Conservation (phyloP, 345 rosid species). For the Lepidium aucheri region DNA sequence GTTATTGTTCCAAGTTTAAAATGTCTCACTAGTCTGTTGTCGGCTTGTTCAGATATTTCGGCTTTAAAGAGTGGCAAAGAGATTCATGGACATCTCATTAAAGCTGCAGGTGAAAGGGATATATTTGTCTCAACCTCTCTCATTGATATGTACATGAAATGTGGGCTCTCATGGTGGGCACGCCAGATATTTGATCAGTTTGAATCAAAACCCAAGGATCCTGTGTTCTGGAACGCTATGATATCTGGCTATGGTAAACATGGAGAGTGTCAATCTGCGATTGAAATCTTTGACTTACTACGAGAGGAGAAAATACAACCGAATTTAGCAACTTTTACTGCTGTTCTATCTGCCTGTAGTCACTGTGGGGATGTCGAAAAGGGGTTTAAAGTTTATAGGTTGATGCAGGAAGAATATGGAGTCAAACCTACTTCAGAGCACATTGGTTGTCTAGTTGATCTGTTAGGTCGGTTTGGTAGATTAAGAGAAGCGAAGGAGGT, state of each 20-base stretch:
- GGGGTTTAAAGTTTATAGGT: slow-evolving; percentile 35
- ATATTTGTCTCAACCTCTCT: slow-evolving; percentile 44
- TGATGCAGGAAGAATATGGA: slow-evolving; percentile 33
- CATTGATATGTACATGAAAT: slow-evolving; percentile 57
- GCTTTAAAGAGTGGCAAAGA: slow-evolving; percentile 46
- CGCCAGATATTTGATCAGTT: slow-evolving; percentile 37
- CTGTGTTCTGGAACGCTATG: slow-evolving; percentile 69
- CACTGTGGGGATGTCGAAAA: slow-evolving; percentile 47
- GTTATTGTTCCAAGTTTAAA: slow-evolving; percentile 39
- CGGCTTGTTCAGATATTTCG: slow-evolving; percentile 49
- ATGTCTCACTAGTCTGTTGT: slow-evolving; percentile 50
- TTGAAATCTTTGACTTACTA: slow-evolving; percentile 43
- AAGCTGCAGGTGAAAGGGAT: slow-evolving; percentile 30
- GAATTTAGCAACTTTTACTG: slow-evolving; percentile 43
- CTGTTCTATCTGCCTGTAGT: slow-evolving; percentile 43
- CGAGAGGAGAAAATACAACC: slow-evolving; percentile 38
- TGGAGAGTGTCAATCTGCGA: slow-evolving; percentile 44
- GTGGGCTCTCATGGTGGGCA: slow-evolving; percentile 39
- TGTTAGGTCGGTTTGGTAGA: slow-evolving; percentile 46
- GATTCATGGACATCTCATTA: slow-evolving; percentile 46
- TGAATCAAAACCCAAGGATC: slow-evolving; percentile 44
- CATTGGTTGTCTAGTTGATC: slow-evolving; percentile 52
- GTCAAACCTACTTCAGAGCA: slow-evolving; percentile 41
- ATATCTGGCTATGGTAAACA: slow-evolving; percentile 67
- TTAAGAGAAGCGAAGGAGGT: slow-evolving; percentile 48